Conservation (phyloP, 2,329 filamentous ascomycete species). For the Tolypocladium ophioglossoides region DNA sequence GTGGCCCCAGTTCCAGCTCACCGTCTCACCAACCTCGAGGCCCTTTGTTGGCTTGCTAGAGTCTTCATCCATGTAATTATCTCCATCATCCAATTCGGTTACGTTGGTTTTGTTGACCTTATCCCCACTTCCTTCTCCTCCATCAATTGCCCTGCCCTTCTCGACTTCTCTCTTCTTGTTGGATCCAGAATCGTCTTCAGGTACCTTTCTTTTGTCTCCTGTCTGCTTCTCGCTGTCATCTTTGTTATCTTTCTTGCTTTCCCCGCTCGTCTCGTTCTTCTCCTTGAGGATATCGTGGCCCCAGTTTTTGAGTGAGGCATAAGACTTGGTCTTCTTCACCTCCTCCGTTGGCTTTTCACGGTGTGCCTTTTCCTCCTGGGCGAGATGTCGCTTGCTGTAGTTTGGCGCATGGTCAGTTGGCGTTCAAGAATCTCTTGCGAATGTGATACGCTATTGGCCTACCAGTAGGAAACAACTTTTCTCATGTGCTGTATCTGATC, state of each 20-base stretch:
- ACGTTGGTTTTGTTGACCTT: not conserved
- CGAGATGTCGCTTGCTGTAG: constrained; percentile 48
- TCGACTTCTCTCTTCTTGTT: constrained; percentile 4
- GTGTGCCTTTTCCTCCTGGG: constrained; percentile 50
- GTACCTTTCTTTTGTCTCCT: constrained; percentile 17
- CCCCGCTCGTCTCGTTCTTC: constrained; percentile 5
- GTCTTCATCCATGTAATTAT: not conserved
- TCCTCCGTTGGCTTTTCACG: constrained; percentile 35
- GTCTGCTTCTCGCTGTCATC: constrained; percentile 7
- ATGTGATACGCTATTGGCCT: constrained; percentile 2
- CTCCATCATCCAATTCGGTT: too few relatives aligned
- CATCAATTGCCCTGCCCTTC: not conserved
- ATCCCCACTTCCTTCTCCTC: constrained; percentile 1
- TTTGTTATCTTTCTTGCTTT: constrained; percentile 4
- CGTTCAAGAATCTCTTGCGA: not conserved
- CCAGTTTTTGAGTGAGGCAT: constrained; percentile 54
- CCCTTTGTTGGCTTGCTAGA: constrained; percentile 16
- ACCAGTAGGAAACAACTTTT: constrained; percentile 52
- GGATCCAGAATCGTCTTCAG: constrained; percentile 8
- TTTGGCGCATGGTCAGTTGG: not conserved
- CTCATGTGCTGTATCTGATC: constrained; percentile 48
- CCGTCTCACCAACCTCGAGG: constrained; percentile 28
- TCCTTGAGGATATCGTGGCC: constrained; percentile 42
- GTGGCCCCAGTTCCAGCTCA: constrained; percentile 35
- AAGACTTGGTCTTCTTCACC: constrained; percentile 38